phyloP scores from a whole-genome alignment of 1,139 yeast species.

The Nadsonia commutata region DNA sequence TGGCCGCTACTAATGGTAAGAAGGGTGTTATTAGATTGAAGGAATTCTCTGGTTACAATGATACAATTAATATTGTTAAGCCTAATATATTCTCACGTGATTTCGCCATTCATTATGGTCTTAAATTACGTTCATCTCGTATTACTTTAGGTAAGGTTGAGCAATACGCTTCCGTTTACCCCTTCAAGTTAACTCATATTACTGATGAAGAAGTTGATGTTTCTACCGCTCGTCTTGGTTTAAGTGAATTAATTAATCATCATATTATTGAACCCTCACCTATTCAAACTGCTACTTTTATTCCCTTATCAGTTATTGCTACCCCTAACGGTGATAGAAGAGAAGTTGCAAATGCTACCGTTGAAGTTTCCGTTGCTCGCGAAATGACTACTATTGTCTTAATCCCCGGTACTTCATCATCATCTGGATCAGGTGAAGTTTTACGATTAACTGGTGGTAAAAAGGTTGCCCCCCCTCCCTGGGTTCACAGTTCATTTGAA shows the following conservation, averaged over 20 bases:
- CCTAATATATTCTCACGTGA: conserved; percentile 77
- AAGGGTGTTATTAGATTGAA: conserved; percentile 16
- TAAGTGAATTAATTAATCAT: conserved; percentile 68
- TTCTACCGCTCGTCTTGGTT: conserved; percentile 54
- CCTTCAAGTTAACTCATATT: conserved; percentile 52
- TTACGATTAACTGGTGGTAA: conserved; percentile 71
- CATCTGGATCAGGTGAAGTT: conserved; percentile 40
- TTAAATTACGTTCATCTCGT: conserved; percentile 65
- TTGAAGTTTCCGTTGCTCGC: conserved; percentile 51
- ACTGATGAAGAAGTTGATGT: conserved; percentile 15
- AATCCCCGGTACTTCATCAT: conserved; percentile 29
- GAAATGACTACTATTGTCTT: conserved; percentile 62
- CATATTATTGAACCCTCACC: conserved; percentile 68
- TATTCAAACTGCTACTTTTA: conserved; percentile 52
- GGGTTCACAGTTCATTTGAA: conserved; percentile 60
- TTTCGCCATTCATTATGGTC: conserved; percentile 60
- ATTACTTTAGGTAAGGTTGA: conserved; percentile 57
- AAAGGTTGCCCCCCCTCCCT: conserved; percentile 54
- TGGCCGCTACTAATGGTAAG: conserved; percentile 45
- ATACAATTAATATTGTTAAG: conserved; percentile 15
- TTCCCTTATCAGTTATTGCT: conserved; percentile 52
- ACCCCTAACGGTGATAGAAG: conserved; percentile 17
- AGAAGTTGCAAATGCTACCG: conserved; percentile 33
- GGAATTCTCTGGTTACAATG: conserved; percentile 19
- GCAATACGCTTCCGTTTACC: conserved; percentile 67